phyloP scores from a whole-genome alignment of 768 basidiomycete species.

The Atractiella rhizophila region DNA sequence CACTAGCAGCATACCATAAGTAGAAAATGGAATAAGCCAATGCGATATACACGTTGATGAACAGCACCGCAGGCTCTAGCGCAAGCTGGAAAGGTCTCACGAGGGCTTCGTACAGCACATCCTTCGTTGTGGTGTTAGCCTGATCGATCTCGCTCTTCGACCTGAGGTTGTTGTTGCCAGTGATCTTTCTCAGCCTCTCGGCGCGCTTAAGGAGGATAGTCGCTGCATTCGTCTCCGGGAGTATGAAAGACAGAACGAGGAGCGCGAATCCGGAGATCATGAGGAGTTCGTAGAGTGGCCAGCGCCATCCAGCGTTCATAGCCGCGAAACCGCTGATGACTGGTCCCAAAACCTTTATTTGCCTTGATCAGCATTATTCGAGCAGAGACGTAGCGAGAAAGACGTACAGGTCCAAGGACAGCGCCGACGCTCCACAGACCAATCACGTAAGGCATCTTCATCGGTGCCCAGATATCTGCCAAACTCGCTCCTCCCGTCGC shows the following conservation, averaged over 20 bases:
- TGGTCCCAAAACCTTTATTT: slow-evolving; percentile 13
- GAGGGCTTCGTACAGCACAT: slow-evolving; percentile 3
- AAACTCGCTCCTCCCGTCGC: slow-evolving; percentile 21
- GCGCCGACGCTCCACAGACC: slow-evolving; percentile 18
- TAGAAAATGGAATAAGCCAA: slow-evolving; percentile 8
- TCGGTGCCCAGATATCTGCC: slow-evolving; percentile 18
- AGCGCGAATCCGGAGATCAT: slow-evolving; percentile 19
- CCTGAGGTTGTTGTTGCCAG: slow-evolving; percentile 19
- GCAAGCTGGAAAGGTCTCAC: slow-evolving; percentile 8
- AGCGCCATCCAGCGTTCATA: slow-evolving; percentile 20
- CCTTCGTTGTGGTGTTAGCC: background rate
- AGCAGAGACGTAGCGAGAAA: background rate
- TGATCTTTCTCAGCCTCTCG: slow-evolving; percentile 21
- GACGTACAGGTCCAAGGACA: slow-evolving; percentile 18
- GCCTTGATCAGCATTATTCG: background rate
- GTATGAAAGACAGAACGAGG: slow-evolving; percentile 18
- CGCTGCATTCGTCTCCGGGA: slow-evolving; percentile 22
- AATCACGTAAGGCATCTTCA: slow-evolving; percentile 18
- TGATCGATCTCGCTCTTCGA: slow-evolving; percentile 18
- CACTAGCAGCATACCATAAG: no score
- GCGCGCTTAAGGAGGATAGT: slow-evolving; percentile 23
- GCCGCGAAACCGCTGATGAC: slow-evolving; percentile 20
- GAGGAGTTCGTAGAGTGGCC: slow-evolving; percentile 20
- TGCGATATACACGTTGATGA: slow-evolving; percentile 9
- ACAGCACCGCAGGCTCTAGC: slow-evolving; percentile 8